Percentiles rank a stretch among this genome's conserved stretches.
Conservation (phyloP, 2,329 filamentous ascomycete genomes). For the Colletotrichum liaoningense region DNA sequence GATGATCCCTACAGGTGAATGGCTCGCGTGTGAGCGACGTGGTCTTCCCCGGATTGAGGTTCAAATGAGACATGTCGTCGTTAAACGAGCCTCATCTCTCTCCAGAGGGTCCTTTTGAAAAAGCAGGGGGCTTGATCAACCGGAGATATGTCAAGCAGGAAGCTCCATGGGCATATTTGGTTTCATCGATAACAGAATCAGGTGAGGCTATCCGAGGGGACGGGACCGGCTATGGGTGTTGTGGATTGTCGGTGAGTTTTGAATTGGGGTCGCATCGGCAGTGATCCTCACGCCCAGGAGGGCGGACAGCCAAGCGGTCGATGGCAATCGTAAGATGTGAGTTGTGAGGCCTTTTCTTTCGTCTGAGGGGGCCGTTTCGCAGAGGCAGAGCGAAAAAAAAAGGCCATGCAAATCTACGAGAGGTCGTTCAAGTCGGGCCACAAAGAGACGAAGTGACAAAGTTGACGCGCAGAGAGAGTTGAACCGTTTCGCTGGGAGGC, state of each 20-base stretch:
- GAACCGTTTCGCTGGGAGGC: slow-evolving; percentile 12
- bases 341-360: not conserved
- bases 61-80: slow-evolving; percentile 27
- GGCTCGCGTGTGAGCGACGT: slow-evolving; percentile 26
- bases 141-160: not conserved
- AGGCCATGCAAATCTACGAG: not conserved
- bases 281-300: slow-evolving; percentile 4
- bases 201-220: slow-evolving; percentile 6
- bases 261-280: slow-evolving; percentile 27
- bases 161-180: not conserved
- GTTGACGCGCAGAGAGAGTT: not conserved
- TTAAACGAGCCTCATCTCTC: slow-evolving; percentile 32
- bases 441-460: not conserved
- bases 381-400: not conserved
- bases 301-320: not conserved
- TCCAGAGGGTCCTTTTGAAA: not conserved
- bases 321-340: not conserved
- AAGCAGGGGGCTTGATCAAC: not conserved
- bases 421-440: not conserved
- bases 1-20: slow-evolving; percentile 26
- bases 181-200: slow-evolving; percentile 19
- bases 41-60: slow-evolving; percentile 31
- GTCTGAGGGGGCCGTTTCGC: not conserved
- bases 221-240: slow-evolving; percentile 10
- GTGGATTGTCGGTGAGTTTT: slow-evolving; percentile 34